Evolutionary conservation across 306 rosid genomes (phyloP).

Genomic region (Casuarina equisetifolia): DNA sequence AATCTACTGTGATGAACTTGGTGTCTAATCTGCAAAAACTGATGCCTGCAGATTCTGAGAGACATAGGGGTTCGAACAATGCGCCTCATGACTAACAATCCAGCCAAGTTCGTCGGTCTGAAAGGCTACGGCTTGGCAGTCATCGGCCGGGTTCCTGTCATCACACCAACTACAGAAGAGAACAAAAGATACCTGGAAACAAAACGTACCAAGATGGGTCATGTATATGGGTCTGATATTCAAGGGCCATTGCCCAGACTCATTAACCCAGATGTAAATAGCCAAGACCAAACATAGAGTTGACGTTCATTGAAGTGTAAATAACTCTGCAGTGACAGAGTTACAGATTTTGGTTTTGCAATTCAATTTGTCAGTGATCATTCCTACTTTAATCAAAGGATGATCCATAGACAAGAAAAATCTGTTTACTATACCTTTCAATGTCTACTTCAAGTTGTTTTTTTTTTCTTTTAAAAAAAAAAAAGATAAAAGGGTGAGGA

Average conservation of each 20-base stretch:
- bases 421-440: too few relatives aligned
- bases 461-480: too few relatives aligned
- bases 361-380: neutral
- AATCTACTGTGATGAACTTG: neutral
- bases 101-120: slow-evolving; percentile 73
- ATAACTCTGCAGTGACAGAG: neutral
- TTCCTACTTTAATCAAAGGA: neutral
- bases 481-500: too few relatives aligned
- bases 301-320: slow-evolving; percentile 11
- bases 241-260: slow-evolving; percentile 42
- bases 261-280: slow-evolving; percentile 37
- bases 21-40: neutral
- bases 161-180: slow-evolving; percentile 79
- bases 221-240: slow-evolving; percentile 77
- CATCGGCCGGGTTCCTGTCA: slow-evolving; percentile 70
- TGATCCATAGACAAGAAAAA: too few relatives aligned
- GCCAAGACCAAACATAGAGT: neutral
- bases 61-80: slow-evolving; percentile 74
- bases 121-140: slow-evolving; percentile 90
- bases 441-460: too few relatives aligned
- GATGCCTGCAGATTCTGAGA: slow-evolving; percentile 56
- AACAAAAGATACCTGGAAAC: slow-evolving; percentile 73
- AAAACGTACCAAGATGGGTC: slow-evolving; percentile 89
- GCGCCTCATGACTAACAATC: slow-evolving; percentile 86
- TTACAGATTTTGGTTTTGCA: neutral